These are phyloP conservation scores for Suillus tomentosus DNA, from an alignment of 768 basidiomycete genomes.

Conservation along the genomic window DNA sequence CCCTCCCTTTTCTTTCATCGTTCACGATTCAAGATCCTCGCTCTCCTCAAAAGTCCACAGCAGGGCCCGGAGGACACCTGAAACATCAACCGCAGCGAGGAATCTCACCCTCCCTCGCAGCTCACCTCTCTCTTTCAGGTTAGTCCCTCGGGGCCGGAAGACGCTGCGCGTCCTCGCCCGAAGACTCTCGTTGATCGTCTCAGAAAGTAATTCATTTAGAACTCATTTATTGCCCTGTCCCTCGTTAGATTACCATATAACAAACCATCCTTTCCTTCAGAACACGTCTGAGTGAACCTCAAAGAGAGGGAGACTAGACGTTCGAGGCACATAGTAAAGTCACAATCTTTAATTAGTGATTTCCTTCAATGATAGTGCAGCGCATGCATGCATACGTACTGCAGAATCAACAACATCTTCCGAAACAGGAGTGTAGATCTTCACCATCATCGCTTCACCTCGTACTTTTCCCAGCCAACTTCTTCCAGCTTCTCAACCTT, in stretches of 20 bases:
- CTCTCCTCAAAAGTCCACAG: too few species aligned
- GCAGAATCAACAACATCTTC: neutral
- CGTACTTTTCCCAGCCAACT: slow-evolving; percentile 87
- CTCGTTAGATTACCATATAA: neutral
- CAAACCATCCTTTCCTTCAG: neutral
- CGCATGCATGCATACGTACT: neutral
- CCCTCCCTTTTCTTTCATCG: too few species aligned
- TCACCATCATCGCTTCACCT: slow-evolving; percentile 39
- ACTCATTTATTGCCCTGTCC: neutral
- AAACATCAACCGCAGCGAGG: too few species aligned
- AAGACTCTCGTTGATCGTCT: neutral
- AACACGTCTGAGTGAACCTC: neutral
- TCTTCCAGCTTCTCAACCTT: slow-evolving; percentile 78
- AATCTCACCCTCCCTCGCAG: neutral
- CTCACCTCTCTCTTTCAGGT: neutral
- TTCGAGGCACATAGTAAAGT: neutral
- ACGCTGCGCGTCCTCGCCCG: neutral
- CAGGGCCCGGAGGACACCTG: too few species aligned
- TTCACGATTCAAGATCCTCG: too few species aligned
- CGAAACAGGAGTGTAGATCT: neutral
- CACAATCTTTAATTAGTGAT: neutral
- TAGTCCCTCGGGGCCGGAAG: neutral
- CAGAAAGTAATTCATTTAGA: neutral
- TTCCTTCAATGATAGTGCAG: neutral
- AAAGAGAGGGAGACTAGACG: neutral